Evolutionary conservation across 2,329 filamentous ascomycete genomes (phyloP).

Genomic region (Leptographium procerum): DNA sequence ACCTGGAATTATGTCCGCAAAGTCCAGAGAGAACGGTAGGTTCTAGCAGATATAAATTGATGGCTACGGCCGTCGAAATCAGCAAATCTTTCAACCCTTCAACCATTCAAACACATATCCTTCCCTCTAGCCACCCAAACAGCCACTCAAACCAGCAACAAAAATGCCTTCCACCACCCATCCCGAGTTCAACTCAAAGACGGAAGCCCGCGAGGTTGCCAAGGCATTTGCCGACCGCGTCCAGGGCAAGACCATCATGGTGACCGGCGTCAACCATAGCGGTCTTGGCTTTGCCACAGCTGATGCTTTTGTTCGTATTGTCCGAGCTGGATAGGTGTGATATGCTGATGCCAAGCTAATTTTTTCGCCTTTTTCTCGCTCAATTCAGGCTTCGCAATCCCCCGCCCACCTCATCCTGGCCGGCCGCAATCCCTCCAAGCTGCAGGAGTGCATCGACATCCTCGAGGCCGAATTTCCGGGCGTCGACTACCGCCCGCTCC

Average conservation of each 20-base stretch:
- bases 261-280: constrained; percentile 24
- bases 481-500: constrained; percentile 20
- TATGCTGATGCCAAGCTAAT: neutral
- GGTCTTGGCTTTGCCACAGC: constrained; percentile 20
- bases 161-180: neutral
- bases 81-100: neutral
- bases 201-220: neutral
- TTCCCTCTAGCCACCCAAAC: neutral
- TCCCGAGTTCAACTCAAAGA: neutral
- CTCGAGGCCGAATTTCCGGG: constrained; percentile 14
- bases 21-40: neutral
- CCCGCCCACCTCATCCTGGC: constrained; percentile 6
- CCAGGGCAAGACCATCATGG: constrained; percentile 23
- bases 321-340: neutral
- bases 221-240: constrained; percentile 9
- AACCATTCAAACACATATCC: neutral
- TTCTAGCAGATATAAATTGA: neutral
- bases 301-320: constrained; percentile 19
- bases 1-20: neutral
- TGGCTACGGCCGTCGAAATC: neutral
- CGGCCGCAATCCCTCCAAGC: constrained; percentile 10
- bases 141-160: neutral
- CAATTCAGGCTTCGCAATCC: neutral
- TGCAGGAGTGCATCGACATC: constrained; percentile 22
- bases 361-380: too few relatives aligned